Evolutionary conservation across 108 stramenopile genomes (phyloP), one percentile per base, ranked within the genome.

Genomic region (Mediolabrus comicus): DNA sequence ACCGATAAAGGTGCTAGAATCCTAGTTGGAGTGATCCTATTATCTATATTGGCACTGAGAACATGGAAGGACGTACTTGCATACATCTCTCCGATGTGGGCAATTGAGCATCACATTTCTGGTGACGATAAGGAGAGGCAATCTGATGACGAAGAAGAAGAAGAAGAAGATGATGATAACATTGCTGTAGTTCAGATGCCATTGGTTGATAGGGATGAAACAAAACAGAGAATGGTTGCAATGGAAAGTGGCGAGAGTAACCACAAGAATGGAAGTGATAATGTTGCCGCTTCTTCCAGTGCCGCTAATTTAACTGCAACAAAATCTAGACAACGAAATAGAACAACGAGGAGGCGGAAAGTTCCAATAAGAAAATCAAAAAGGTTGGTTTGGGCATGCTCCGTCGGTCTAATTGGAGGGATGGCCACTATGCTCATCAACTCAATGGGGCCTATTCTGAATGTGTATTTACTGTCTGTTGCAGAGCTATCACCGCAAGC

Each of bases 401-500:
- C 68, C 11, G 83, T 84, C 36, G 83, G 83, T 4, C 43, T 81
- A 19, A 53, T 84, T 8, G 83, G 83, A 12, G 82, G 82, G 8
- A 39, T 62, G 38, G 77, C 84, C 14, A 84, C 80, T 4, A 84
- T 84, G 84, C 54, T 84, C 16, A 84, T 77, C 22, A 84, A 84
- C 59, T 49, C 64, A 51, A 84, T 84, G 84, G 84, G 84, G 8
- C 84, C 84, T 26, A 84, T 84, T 38, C 41, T 84, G 7, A 84
- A 84, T 41, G 77, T 84, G 3, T 84, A 82, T 52, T 67, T 84
- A 36, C 57, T 84, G 3, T 81, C 80, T 17, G 77, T 84, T 17
- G 76, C 61, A 43, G 57, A 79, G 32, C 53, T 84, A 22, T 70
- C 80, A 0, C 84, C 84, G 3, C 71, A 71, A 30, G 65, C 84